These are phyloP conservation scores for Gymnopilus dilepis DNA, from an alignment of 768 basidiomycete species.

Conservation along the genomic window DNA sequence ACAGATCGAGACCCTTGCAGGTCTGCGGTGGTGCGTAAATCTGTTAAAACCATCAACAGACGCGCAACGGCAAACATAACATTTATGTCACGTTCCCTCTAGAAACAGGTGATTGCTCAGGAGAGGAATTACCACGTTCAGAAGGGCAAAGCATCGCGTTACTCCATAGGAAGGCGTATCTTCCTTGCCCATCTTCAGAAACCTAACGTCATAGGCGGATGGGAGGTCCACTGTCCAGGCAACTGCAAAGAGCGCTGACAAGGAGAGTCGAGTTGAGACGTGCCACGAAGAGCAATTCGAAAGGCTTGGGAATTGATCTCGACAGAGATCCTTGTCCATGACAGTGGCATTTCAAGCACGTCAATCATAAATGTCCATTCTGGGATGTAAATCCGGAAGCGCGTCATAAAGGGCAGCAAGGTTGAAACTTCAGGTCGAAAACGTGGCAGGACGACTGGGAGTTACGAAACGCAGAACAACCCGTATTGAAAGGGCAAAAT, in stretches of 20 bases:
- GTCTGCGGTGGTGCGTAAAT: slow-evolving; percentile 10
- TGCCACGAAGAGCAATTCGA: slow-evolving; percentile 2
- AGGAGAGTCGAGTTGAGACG: slow-evolving; percentile 8
- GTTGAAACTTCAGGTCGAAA: slow-evolving; percentile 7
- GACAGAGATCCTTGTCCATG: slow-evolving; percentile 7
- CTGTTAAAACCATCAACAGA: slow-evolving; percentile 10
- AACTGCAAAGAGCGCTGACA: background rate
- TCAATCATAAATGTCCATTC: slow-evolving; percentile 16
- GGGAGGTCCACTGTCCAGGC: background rate
- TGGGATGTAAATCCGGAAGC: slow-evolving; percentile 7
- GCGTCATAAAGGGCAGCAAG: slow-evolving; percentile 12
- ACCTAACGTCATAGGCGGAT: background rate
- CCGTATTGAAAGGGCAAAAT: slow-evolving; percentile 22
- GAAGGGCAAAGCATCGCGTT: background rate
- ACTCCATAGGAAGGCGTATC: background rate
- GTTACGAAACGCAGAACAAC: slow-evolving; percentile 25
- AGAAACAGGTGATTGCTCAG: background rate
- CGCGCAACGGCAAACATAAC: slow-evolving; percentile 11
- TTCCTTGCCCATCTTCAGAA: slow-evolving; percentile 16
- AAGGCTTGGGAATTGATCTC: slow-evolving; percentile 11
- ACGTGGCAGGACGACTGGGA: slow-evolving; percentile 10
- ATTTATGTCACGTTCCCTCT: slow-evolving; percentile 7
- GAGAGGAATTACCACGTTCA: background rate
- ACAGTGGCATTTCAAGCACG: background rate
- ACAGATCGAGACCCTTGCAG: slow-evolving; percentile 15